phyloP scores from a whole-genome alignment of 2,329 filamentous ascomycete species.

The Colletotrichum lindemuthianum region DNA sequence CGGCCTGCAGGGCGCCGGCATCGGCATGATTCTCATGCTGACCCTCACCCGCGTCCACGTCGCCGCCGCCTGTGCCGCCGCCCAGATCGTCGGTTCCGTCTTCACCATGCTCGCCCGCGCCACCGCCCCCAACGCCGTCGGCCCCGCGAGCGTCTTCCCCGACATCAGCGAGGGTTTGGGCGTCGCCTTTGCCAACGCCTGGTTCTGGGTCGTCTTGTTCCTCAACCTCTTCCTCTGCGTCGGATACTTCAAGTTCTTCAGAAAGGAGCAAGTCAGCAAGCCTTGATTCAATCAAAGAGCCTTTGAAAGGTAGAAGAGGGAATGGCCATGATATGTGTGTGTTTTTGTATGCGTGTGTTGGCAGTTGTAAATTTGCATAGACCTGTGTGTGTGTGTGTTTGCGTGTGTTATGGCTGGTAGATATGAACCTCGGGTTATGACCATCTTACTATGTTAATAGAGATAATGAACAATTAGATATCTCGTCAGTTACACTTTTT shows the following conservation, averaged over 20 bases:
- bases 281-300: conserved; percentile 49
- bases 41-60: conserved; percentile 74
- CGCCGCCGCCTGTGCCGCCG: conserved; percentile 67
- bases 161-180: conserved; percentile 62
- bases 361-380: conserved; percentile 13
- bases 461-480: conserved; percentile 29
- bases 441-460: conserved; percentile 31
- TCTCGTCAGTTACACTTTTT: not conserved
- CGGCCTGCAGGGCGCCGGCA: conserved; percentile 71
- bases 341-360: not conserved
- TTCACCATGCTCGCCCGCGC: conserved; percentile 71
- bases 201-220: conserved; percentile 70
- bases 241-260: conserved; percentile 66
- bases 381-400: conserved; percentile 1
- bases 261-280: conserved; percentile 67
- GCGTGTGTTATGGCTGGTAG: conserved; percentile 16
- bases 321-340: conserved; percentile 18
- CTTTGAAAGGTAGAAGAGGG: not conserved
- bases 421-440: conserved; percentile 33
- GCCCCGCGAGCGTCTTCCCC: conserved; percentile 70
- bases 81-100: conserved; percentile 70
- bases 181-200: conserved; percentile 57
- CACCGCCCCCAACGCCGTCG: conserved; percentile 68
- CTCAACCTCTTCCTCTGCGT: conserved; percentile 68
- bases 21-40: conserved; percentile 75